phyloP scores from a whole-genome alignment of 164 flowering plant species.

The Liquidambar formosana region DNA sequence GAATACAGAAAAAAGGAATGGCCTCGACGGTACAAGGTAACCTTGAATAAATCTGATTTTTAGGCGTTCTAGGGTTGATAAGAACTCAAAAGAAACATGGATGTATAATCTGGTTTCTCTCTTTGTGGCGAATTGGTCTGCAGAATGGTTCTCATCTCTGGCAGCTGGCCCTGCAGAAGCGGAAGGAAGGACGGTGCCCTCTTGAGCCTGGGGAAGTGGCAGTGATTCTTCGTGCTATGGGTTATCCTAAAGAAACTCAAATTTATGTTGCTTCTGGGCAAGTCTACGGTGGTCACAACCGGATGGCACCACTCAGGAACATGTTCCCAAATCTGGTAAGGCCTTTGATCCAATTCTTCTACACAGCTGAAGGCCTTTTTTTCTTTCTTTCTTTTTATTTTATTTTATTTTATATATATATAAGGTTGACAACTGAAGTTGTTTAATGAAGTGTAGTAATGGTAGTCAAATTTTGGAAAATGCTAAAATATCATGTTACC shows the following conservation, averaged over 20 bases:
- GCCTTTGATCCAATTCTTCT: background rate
- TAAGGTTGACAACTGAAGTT: background rate
- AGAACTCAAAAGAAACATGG: background rate
- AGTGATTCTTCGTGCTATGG: slow-evolving; percentile 94
- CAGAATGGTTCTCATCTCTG: slow-evolving; percentile 99
- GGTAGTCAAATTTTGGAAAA: background rate
- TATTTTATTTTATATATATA: too few species aligned
- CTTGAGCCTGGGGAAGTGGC: slow-evolving; percentile 99
- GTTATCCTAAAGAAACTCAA: slow-evolving; percentile 96
- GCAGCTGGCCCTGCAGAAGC: slow-evolving; percentile 92
- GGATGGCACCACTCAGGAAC: slow-evolving; percentile 97
- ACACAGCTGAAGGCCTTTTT: too few species aligned
- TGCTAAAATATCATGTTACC: too few species aligned
- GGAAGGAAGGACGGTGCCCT: slow-evolving; percentile 98
- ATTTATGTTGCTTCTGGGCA: slow-evolving; percentile 99
- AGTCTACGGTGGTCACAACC: slow-evolving; percentile 95
- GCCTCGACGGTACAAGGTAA: slow-evolving; percentile 96
- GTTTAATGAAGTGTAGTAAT: background rate
- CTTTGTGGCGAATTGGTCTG: slow-evolving; percentile 20
- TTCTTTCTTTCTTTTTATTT: background rate
- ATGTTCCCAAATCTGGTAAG: slow-evolving; percentile 97
- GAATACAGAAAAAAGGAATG: slow-evolving; percentile 94
- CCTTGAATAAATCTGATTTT: background rate
- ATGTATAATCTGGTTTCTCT: slow-evolving; percentile 6
- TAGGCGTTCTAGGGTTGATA: background rate